Evolutionary conservation across 140 eudicot species (phyloP).

Genomic region (Senecio squalidus): DNA sequence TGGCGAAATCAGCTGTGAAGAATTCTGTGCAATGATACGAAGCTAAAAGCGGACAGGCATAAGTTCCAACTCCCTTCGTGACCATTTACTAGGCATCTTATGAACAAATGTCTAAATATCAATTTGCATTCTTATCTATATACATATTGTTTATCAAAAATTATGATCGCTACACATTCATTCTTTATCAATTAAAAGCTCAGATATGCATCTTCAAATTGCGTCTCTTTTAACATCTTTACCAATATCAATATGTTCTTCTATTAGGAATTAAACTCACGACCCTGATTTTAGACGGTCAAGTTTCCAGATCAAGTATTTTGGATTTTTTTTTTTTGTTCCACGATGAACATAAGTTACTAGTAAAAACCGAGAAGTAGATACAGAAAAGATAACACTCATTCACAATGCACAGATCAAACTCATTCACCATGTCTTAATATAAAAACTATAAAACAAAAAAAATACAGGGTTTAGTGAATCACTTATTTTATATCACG

Average conservation of each 20-base stretch:
- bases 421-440: background rate
- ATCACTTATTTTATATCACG: slow-evolving; percentile 12
- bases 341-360: background rate
- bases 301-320: background rate
- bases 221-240: no score
- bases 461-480: background rate
- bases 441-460: background rate
- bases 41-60: slow-evolving; percentile 1
- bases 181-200: background rate
- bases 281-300: background rate
- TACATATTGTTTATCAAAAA: background rate
- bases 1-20: slow-evolving; percentile 12
- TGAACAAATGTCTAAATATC: background rate
- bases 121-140: background rate
- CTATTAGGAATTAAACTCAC: no score
- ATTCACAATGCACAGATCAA: background rate
- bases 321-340: background rate
- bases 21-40: slow-evolving; percentile 24
- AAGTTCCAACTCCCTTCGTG: background rate
- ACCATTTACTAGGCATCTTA: background rate
- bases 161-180: background rate
- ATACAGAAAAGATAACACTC: background rate
- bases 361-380: background rate
- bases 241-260: no score
- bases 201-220: background rate